Base-by-base conservation (phyloP, 1,284 basidiomycete genomes). In the Pascua guehoae region DNA sequence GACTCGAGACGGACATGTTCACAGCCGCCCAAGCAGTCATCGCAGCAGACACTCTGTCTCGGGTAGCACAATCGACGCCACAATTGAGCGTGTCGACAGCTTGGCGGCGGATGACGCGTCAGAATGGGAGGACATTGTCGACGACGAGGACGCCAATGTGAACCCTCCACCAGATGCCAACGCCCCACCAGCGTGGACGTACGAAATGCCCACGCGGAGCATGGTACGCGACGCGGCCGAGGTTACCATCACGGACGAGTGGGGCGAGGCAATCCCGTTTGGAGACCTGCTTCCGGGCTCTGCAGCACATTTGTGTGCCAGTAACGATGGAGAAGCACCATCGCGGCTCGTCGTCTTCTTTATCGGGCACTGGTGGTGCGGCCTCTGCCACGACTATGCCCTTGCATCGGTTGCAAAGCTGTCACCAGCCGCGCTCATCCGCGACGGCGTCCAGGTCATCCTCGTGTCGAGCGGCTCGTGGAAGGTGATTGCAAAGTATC, bases 361-460 rank as follows among this genome's bases (percentile, higher is more conserved):
- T 53, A 71, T 75, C 37, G 61, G 75, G 0, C 61, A 71, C 55
- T 76, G 75, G 63, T 76, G 73, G 73, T 77, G 75, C 57, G 74
- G 74, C 12, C 70, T 74, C 58, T 76, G 73, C 49, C 75, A 77
- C 55, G 74, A 78, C 48, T 78, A 72, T 50, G 73, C 70, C 4
- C 64, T 73, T 48, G 69, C 70, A 12, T 74, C 71, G 0, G 51
- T 78, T 4, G 57, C 66, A 0, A 61, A 68, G 15, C 63, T 76
- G 36, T 73, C 76, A 49, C 67, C 68, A 0, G 65, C 62, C 2
- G 72, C 67, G 4, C 51, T 78, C 11, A 61, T 66, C 15, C 63
- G 63, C 36, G 68, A 68, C 0, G 69, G 70, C 10, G 68, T 78
- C 7, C 56, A 65, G 32, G 71, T 77, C 5, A 64, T 73, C 12